A percentile compares a stretch with the other conserved stretches of the same genome.
These are phyloP conservation scores for Pittosporum tobira DNA, from an alignment of 129 eudicot species.

Conservation along the genomic window DNA sequence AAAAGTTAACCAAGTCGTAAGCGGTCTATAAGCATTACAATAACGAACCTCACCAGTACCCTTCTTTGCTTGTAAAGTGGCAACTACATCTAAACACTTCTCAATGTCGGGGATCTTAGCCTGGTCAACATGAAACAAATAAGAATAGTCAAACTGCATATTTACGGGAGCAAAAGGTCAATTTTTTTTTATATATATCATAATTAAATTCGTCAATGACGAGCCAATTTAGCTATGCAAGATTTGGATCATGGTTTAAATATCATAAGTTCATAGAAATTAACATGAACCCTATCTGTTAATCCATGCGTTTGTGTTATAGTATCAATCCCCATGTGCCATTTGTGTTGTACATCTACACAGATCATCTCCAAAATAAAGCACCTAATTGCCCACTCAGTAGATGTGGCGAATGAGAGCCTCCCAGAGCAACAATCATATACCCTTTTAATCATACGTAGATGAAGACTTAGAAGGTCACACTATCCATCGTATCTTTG, in stretches of 20 bases:
- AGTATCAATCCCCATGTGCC: no score
- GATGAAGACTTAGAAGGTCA: no score
- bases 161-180: background rate
- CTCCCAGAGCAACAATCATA: no score
- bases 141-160: constrained; percentile 3
- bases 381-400: no score
- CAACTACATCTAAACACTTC: constrained; percentile 92
- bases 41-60: constrained; percentile 81
- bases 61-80: constrained; percentile 83
- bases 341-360: no score
- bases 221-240: background rate
- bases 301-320: no score
- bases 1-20: background rate
- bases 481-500: no score
- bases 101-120: constrained; percentile 98
- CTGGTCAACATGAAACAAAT: constrained; percentile 29
- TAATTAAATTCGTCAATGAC: background rate
- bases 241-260: background rate
- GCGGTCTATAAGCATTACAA: background rate
- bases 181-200: no score
- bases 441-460: no score
- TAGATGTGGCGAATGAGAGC: no score
- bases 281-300: no score
- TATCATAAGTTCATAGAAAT: background rate
- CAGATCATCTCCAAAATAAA: no score